Conservation (phyloP, 2,329 filamentous ascomycete genomes). For the Dactylellina sp. region DNA sequence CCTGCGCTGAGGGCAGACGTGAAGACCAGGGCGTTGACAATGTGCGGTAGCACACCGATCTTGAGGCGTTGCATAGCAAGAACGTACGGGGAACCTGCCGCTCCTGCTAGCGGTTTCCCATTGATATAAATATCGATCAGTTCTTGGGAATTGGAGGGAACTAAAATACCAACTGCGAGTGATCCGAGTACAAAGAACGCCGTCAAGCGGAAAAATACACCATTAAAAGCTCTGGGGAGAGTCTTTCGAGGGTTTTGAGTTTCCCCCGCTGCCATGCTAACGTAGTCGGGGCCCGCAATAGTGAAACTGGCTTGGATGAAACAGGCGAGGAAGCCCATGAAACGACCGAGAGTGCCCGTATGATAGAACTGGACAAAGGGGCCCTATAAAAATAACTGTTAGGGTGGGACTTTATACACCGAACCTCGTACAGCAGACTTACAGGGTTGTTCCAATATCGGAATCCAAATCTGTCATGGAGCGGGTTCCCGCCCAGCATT, state of each 20-base stretch:
- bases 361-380: conserved; percentile 76
- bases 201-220: conserved; percentile 81
- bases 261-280: conserved; percentile 70
- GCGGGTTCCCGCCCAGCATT: conserved; percentile 84
- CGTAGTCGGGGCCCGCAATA: conserved; percentile 76
- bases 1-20: conserved; percentile 76
- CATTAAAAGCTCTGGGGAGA: conserved; percentile 80
- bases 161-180: conserved; percentile 77
- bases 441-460: conserved; percentile 70
- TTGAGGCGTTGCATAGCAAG: conserved; percentile 76
- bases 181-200: conserved; percentile 81
- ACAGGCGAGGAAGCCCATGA: conserved; percentile 80
- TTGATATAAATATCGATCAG: conserved; percentile 72
- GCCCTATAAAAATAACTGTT: conserved; percentile 64
- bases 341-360: conserved; percentile 75
- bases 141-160: conserved; percentile 75
- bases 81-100: conserved; percentile 75
- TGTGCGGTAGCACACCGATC: conserved; percentile 74
- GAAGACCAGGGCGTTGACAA: conserved; percentile 79
- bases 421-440: conserved; percentile 61
- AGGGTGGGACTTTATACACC: background rate
- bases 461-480: conserved; percentile 78
- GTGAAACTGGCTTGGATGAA: conserved; percentile 78
- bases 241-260: conserved; percentile 76
- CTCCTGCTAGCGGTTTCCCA: conserved; percentile 71